phyloP scores from a whole-genome alignment of 2,329 filamentous ascomycete species.

The Truncatella angustata region DNA sequence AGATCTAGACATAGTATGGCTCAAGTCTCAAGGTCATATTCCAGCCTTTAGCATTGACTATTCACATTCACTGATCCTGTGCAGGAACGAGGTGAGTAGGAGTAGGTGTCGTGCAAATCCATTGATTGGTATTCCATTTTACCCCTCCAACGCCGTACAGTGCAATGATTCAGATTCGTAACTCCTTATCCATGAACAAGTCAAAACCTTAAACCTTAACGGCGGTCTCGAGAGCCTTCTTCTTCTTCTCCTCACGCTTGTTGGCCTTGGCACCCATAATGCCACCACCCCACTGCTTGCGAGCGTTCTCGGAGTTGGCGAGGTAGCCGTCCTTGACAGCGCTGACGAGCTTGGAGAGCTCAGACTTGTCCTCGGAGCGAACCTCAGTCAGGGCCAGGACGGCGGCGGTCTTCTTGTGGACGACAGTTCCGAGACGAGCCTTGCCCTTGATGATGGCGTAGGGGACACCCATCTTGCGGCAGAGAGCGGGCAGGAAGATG shows the following conservation, averaged over 20 bases:
- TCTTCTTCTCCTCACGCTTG: conserved; percentile 75
- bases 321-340: conserved; percentile 98
- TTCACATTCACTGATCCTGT: conserved; percentile 4
- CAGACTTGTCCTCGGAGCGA: conserved; percentile 95
- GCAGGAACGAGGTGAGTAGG: conserved; percentile 12
- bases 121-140: conserved; percentile 36
- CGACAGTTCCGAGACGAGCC: conserved; percentile 96
- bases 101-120: conserved; percentile 32
- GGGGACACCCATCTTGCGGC: conserved; percentile 99
- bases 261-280: conserved; percentile 98
- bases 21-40: too few relatives aligned
- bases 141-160: conserved; percentile 34
- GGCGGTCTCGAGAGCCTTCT: conserved; percentile 88
- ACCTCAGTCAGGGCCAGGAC: conserved; percentile 96
- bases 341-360: conserved; percentile 94
- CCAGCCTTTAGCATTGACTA: neutral
- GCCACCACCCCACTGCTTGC: conserved; percentile 97
- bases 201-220: conserved; percentile 82
- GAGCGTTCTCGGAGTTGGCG: conserved; percentile 89
- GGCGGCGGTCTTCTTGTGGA: conserved; percentile 99
- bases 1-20: too few relatives aligned
- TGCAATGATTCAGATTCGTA: conserved; percentile 27
- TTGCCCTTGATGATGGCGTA: conserved; percentile 99
- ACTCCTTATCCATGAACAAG: conserved; percentile 30
- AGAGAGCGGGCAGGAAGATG: conserved; percentile 97